phyloP scores from a whole-genome alignment of 2,329 filamentous ascomycete species.

The Cercospora sp. region DNA sequence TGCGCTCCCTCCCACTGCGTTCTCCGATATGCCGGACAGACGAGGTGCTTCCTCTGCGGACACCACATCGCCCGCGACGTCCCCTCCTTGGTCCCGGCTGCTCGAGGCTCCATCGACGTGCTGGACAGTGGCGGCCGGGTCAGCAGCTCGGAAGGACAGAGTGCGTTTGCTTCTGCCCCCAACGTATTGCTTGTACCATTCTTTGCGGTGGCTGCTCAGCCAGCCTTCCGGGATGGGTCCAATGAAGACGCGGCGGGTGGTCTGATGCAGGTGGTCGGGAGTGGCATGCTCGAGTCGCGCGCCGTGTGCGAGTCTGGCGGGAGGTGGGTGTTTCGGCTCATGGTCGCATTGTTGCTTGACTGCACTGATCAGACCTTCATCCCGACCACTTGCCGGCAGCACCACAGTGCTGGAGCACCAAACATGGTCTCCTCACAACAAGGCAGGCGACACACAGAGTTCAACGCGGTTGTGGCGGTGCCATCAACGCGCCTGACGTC shows the following conservation, averaged over 20 bases:
- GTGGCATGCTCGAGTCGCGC: constrained; percentile 56
- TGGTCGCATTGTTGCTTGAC: constrained; percentile 19
- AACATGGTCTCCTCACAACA: background rate
- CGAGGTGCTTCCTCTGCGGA: constrained; percentile 8
- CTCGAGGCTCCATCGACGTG: constrained; percentile 6
- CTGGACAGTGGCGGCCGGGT: constrained; percentile 17
- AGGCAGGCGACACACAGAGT: background rate
- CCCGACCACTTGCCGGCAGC: background rate
- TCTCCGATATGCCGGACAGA: constrained; percentile 12
- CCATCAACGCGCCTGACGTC: constrained; percentile 3
- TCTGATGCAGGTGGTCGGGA: constrained; percentile 62
- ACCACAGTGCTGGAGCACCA: background rate
- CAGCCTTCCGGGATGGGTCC: constrained; percentile 66
- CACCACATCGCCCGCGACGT: constrained; percentile 4
- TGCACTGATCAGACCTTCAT: background rate
- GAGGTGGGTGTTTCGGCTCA: constrained; percentile 25
- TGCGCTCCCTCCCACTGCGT: constrained; percentile 8
- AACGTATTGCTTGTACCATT: constrained; percentile 60
- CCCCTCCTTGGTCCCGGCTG: background rate
- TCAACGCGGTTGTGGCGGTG: background rate
- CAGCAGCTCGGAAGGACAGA: constrained; percentile 36
- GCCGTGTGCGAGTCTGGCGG: constrained; percentile 44
- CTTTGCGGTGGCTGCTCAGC: constrained; percentile 63
- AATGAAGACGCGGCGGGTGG: constrained; percentile 63
- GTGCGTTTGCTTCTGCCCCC: constrained; percentile 38